phyloP scores from a whole-genome alignment of 371 early-diverging fungal genomes.

The Mucor saturninus region DNA sequence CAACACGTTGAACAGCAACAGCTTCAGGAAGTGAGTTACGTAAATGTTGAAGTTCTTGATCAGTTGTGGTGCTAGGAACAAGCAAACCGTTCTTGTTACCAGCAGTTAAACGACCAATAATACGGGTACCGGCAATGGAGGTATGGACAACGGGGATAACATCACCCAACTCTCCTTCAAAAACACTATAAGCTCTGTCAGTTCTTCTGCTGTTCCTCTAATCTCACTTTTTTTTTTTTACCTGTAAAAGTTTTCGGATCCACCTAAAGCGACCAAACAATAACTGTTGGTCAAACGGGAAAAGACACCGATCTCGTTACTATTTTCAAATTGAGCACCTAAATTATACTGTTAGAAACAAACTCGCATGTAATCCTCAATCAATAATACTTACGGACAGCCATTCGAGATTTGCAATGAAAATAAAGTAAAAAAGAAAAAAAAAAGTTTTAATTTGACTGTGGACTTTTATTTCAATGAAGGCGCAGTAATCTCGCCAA shows the following conservation, averaged over 20 bases:
- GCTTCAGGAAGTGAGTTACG: conserved; percentile 97
- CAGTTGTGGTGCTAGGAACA: conserved; percentile 97
- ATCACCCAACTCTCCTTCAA: conserved; percentile 94
- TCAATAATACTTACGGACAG: conserved; percentile 43
- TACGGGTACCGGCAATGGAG: conserved; percentile 98
- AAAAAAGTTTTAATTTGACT: conserved; percentile 6
- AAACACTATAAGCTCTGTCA: conserved; percentile 69
- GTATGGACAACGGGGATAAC: conserved; percentile 99
- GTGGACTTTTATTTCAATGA: conserved; percentile 4
- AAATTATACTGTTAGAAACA: neutral
- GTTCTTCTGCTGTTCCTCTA: neutral
- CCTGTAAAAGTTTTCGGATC: conserved; percentile 98
- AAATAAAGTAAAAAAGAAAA: neutral
- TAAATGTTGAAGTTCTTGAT: conserved; percentile 99
- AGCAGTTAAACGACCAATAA: conserved; percentile 94
- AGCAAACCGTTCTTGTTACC: conserved; percentile 98
- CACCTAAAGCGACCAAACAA: conserved; percentile 98
- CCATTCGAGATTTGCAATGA: conserved; percentile 23
- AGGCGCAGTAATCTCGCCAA: conserved; percentile 16
- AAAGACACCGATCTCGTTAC: conserved; percentile 99
- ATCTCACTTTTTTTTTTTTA: conserved; percentile 33
- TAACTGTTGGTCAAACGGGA: conserved; percentile 98
- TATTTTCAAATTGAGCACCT: conserved; percentile 97
- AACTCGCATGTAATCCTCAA: neutral
- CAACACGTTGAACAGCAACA: conserved; percentile 96